Conservation (phyloP, 148 eudicot species). For the Talinum fruticosum region DNA sequence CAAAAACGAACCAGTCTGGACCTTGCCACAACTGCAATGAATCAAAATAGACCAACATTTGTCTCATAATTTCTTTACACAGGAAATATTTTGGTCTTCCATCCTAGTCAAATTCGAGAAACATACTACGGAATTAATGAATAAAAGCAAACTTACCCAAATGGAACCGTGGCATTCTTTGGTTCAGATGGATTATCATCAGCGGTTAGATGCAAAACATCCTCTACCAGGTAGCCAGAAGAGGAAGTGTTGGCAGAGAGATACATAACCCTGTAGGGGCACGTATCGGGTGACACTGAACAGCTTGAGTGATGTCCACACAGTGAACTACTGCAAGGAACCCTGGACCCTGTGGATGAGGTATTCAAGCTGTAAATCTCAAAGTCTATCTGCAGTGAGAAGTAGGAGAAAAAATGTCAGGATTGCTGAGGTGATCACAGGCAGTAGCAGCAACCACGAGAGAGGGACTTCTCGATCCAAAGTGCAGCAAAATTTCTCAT, state of each 20-base stretch:
- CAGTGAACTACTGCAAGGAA: conserved; percentile 68
- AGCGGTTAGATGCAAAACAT: conserved; percentile 67
- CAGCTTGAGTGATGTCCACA: conserved; percentile 55
- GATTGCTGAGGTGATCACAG: no score
- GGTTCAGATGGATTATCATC: conserved; percentile 49
- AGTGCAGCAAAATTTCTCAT: background rate
- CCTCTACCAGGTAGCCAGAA: conserved; percentile 74
- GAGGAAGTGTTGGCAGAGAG: conserved; percentile 80
- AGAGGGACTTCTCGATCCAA: background rate
- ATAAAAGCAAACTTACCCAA: conserved; percentile 61
- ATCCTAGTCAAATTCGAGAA: conserved; percentile 7
- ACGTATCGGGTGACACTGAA: conserved; percentile 34
- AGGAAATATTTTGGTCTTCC: background rate
- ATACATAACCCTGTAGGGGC: conserved; percentile 66
- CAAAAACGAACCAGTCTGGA: conserved; percentile 79
- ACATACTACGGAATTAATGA: background rate
- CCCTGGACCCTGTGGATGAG: conserved; percentile 59
- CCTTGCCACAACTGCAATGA: conserved; percentile 68
- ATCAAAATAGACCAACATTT: conserved; percentile 2
- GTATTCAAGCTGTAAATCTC: conserved; percentile 76
- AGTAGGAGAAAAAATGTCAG: background rate
- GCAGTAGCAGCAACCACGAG: no score
- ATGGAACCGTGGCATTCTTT: conserved; percentile 58
- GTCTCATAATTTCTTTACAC: background rate
- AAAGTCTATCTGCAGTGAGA: conserved; percentile 38